phyloP scores from a whole-genome alignment of 2,329 filamentous ascomycete genomes.

The Zalaria obscura region DNA sequence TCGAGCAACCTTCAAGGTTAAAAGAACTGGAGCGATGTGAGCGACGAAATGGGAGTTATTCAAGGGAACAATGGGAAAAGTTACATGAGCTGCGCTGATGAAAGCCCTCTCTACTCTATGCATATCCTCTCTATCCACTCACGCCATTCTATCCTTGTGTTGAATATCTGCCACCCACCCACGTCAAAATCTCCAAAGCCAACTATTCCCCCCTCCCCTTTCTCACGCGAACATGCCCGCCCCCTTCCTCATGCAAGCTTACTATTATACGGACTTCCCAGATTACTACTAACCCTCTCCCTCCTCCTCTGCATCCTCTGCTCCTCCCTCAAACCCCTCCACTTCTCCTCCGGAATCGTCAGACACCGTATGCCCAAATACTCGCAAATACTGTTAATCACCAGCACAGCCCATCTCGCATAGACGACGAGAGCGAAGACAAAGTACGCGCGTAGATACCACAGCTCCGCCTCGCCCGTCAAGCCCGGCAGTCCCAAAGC shows the following conservation, averaged over 20 bases:
- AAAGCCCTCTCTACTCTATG: no score
- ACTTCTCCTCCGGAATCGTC: conserved; percentile 48
- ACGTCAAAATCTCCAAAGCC: no score
- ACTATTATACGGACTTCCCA: neutral
- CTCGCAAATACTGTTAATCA: conserved; percentile 80
- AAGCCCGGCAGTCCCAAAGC: conserved; percentile 56
- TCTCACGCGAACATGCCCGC: no score
- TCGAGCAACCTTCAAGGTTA: no score
- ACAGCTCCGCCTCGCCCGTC: conserved; percentile 48
- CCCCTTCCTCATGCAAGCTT: neutral
- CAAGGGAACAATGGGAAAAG: no score
- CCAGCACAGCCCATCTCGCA: conserved; percentile 81
- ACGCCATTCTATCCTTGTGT: no score
- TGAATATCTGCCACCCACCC: no score
- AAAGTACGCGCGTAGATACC: conserved; percentile 76
- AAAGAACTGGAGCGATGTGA: no score
- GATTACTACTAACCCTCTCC: neutral
- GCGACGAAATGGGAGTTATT: no score
- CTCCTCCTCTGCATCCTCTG: conserved; percentile 5
- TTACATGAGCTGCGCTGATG: no score
- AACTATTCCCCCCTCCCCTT: no score
- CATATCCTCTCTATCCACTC: no score
- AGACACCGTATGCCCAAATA: conserved; percentile 91
- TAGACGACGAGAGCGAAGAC: conserved; percentile 74
- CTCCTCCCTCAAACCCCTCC: conserved; percentile 13